Evolutionary conservation across 805 yeast species (phyloP), one percentile per base, ranked within the genome.

Genomic region (Monosporozyma siamensis): DNA sequence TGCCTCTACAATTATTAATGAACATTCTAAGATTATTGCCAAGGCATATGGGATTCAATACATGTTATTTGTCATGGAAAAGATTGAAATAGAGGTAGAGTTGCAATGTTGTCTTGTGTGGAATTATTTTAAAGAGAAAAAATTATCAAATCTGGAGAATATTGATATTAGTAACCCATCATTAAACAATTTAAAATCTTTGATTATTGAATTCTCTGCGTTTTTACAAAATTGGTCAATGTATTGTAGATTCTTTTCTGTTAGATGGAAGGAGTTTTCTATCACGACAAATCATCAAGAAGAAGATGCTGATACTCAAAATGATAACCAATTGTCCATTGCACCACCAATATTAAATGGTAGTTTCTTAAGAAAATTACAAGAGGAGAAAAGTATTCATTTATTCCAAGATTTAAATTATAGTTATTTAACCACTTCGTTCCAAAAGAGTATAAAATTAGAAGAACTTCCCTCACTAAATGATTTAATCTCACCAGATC

Each of bases 31-130:
- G 9, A 73, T 92, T 31, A 87, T 92, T 22, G 74, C 72, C 34
- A 71, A 70, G 39, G 82, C 80, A 56, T 92, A 92, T 56, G 95
- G 90, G 15, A 47, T 50, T 4, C 48, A 64, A 8, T 78, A 80
- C 12, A 78, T 89, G 69, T 64, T 72, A 3, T 71, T 71, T 26
- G 88, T 90, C 8, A 71, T 89, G 51, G 76, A 74, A 15, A 75
- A 75, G 39, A 80, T 92, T 25, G 95, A 90, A 62, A 68, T 75
- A 39, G 98, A 92, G 56, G 80, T 92, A 24, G 98, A 92, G 56
- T 70, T 89, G n/a, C 98, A 92, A 56, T 81, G 90, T 21, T 94
- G 95, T 1, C 68, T 92, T 35, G 83, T 92, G 4, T 70, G 84
- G 42, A 38, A 47, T 23, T 44, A 42, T 30, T 47, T 47, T 32